Evolutionary conservation across 305 asterid genomes (phyloP), one percentile per base, ranked within the genome.

Genomic region (Coffea humblotiana): DNA sequence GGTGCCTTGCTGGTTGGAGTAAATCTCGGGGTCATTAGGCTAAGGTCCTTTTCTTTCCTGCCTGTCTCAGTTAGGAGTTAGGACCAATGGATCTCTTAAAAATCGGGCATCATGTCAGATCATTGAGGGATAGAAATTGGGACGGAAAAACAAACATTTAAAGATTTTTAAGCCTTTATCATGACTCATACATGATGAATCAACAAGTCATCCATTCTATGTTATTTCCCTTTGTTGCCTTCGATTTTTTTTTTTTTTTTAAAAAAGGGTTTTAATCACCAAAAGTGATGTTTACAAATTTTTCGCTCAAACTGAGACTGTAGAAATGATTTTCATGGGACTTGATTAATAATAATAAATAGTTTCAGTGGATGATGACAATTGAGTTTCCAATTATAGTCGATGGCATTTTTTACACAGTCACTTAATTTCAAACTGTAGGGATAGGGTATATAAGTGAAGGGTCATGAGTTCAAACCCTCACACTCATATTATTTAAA

Each of bases 1-100:
- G 70, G 83, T 15, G 43, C 61, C 40, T n/a, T 29, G 71, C 48
- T 43, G 80, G 81, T 81, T 19, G 16, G 64, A 72, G 78, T 72
- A 77, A 77, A 82, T 77, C 60, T 25, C 78, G 68, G 75, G 40
- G n/a, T 32, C 48, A 40, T 67, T 15, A 6, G 6, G 69, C 65
- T 75, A 40, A 49, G 78, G 71, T 77, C 71, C 37, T 71, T 81
- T 64, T 64, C 64, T 77, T 49, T 61, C 37, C 43, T 56, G 45
- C 15, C 54, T 40, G 51, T 66, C 35, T 27, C 27, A 8, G 27
- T 19, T 32, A 32, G 66, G 35, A 52, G 51, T 74, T 21, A 32
- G 66, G 35, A 54, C 58, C 58, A 61, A 75, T 63, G 71, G 10
- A 16, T 61, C 54, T 75, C 79, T 25, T 75, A n/a, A 60, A 75